Evolutionary conservation across 352 stramenopile species (phyloP), one percentile per base, ranked within the genome.

Genomic region (Phytophthora colocasiae): DNA sequence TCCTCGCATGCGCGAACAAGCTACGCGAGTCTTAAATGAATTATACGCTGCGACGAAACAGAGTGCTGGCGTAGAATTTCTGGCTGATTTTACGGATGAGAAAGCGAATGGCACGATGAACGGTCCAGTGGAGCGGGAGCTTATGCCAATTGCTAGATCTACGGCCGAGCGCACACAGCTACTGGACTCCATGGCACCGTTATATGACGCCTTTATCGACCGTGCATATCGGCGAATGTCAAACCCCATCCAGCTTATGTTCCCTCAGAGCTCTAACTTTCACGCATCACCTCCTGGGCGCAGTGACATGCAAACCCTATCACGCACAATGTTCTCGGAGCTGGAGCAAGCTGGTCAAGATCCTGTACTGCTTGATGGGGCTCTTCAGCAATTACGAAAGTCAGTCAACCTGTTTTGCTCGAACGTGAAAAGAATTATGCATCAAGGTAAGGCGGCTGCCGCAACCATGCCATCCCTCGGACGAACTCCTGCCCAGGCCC

Each of bases 161-260:
- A 11, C 32, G 1, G 62, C 54, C 1, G 86, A 96, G 47, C 69
- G 75, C 8, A 83, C 68, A n/a, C 87, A 92, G 55, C 63, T 96
- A 24, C 54, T 96, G 14, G 82, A 92, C 24, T 76, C 85, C 9
- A 91, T 96, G 78, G 56, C 65, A 11, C 75, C 83, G 12, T 63
- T 96, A 2, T 75, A 81, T 27, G 83, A 93, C 22, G 81, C 79
- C 6, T 96, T 91, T 72, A 83, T 87, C 17, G 84, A 92, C 26
- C 72, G 79, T 1, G 73, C 77, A 4, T 89, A 86, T 39, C 73
- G 80, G 9, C 79, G 82, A 2, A 78, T 96, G 55, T 80, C 78
- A 3, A 89, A 86, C 27, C 88, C 87, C 40, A 92, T 96, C 39
- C 74, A 93, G 63, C 84, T 96, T 64, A 96, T 96, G 88, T 96